Conservation (phyloP, 2,329 filamentous ascomycete species). For the Nectriaceae sp. region DNA sequence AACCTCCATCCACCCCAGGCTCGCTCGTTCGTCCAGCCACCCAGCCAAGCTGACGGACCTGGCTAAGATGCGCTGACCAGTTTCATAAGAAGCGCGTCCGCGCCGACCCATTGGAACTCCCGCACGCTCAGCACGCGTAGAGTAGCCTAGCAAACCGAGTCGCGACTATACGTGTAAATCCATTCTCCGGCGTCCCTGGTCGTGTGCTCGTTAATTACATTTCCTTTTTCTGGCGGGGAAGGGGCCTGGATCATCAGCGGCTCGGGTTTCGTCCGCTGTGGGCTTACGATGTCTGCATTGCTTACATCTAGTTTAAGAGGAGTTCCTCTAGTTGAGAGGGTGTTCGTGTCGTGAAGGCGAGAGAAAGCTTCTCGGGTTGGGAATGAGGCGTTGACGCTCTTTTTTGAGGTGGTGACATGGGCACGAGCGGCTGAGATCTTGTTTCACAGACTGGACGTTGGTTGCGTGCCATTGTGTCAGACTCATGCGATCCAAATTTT, state of each 20-base stretch:
- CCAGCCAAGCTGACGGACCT: constrained; percentile 12
- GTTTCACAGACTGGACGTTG: constrained; percentile 25
- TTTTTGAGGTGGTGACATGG: constrained; percentile 11
- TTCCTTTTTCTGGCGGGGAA: no score
- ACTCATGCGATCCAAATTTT: constrained; percentile 18
- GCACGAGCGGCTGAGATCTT: constrained; percentile 24
- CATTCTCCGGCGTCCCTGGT: no score
- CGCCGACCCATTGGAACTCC: constrained; percentile 22
- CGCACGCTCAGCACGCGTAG: no score
- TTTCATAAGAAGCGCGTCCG: constrained; percentile 25
- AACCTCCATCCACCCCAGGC: constrained; percentile 11
- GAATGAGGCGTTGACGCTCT: not conserved
- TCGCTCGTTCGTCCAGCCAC: constrained; percentile 27
- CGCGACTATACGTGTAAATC: no score
- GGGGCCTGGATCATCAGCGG: no score
- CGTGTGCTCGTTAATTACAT: no score
- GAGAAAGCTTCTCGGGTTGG: constrained; percentile 10
- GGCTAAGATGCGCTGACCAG: constrained; percentile 20
- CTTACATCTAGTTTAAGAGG: no score
- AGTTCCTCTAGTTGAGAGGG: no score
- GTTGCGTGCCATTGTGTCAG: constrained; percentile 11
- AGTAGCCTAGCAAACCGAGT: no score
- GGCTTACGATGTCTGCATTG: no score
- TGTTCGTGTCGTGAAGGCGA: no score
- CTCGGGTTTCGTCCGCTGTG: no score